Conservation (phyloP, 1,284 basidiomycete genomes). For the Microbotryum scabiosae region DNA sequence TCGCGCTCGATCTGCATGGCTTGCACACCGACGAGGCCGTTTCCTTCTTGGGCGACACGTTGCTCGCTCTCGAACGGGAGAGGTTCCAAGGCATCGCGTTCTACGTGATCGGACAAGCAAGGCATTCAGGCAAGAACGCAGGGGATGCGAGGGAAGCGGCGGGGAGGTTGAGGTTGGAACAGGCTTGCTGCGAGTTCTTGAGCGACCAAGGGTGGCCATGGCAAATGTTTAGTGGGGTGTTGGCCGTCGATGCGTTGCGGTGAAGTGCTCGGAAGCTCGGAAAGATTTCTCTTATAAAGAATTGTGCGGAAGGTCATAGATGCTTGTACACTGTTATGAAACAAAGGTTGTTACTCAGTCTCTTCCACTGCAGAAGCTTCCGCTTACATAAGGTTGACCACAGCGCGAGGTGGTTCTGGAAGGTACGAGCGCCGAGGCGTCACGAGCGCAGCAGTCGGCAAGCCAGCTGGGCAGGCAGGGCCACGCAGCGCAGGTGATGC, state of each 20-base stretch:
- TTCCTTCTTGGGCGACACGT: constrained; percentile 81
- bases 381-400: too few relatives aligned
- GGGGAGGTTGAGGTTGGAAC: constrained; percentile 24
- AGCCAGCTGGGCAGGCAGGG: too few relatives aligned
- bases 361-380: too few relatives aligned
- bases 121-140: constrained; percentile 67
- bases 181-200: constrained; percentile 28
- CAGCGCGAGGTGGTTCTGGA: too few relatives aligned
- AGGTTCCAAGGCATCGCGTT: constrained; percentile 53
- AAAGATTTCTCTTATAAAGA: background rate
- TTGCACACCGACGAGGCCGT: constrained; percentile 75
- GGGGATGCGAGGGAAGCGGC: constrained; percentile 25
- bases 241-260: constrained; percentile 22
- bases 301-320: too few relatives aligned
- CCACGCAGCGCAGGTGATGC: too few relatives aligned
- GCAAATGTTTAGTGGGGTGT: constrained; percentile 21
- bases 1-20: constrained; percentile 53
- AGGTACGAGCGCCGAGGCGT: too few relatives aligned
- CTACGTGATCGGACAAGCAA: constrained; percentile 86
- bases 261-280: background rate
- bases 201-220: constrained; percentile 27
- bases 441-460: too few relatives aligned
- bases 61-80: constrained; percentile 50
- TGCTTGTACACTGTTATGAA: too few relatives aligned
- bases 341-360: too few relatives aligned